Base-by-base conservation (phyloP, 108 stramenopile genomes). In the Nitzschia inconspicua region DNA sequence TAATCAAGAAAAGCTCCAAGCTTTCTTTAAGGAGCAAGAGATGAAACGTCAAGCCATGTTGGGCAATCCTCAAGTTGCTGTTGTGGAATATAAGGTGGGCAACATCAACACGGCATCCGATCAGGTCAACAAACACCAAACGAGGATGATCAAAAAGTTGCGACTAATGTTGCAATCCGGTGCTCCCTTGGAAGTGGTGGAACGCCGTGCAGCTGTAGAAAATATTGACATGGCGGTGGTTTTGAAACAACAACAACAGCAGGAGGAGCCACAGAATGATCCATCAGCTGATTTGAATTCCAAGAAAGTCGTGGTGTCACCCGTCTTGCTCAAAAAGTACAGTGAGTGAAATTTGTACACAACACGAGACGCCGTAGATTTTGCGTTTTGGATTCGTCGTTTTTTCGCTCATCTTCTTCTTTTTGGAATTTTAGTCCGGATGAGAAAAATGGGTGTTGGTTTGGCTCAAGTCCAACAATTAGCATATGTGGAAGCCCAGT, bases 241-340 rank as follows among this genome's bases (percentile, higher is more conserved):
- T 27, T 30, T 53, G 8, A n/a, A n/a, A n/a, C n/a, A n/a, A n/a
- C n/a, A n/a, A n/a, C n/a, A n/a, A n/a, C 48, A 59, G 32, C 46
- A 43, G 49, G 11, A 51, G 22, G 30, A 52, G 35, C 53, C 9
- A 32, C n/a, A 1, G 30, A 27, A 52, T 19, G n/a, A 43, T 16
- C 20, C 42, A 63, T 2, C 39, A 18, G 19, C 30, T 39, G 14
- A 54, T 26, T 2, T 41, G 60, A 20, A 47, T 19, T 0, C 28
- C 11, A 16, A 26, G 20, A 24, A 23, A 19, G 13, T 43, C 3
- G 19, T 19, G 18, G 18, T 9, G 13, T 47, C 13, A 16, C 16
- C n/a, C n/a, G n/a, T n/a, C n/a, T 47, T 81, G 23, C 20, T 78
- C n/a, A 76, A 78, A 32, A 82, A 82, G 65, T 82, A 82, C 70